Evolutionary conservation across 2,329 filamentous ascomycete species (phyloP).

Genomic region (Sporothrix brunneoviolacea): DNA sequence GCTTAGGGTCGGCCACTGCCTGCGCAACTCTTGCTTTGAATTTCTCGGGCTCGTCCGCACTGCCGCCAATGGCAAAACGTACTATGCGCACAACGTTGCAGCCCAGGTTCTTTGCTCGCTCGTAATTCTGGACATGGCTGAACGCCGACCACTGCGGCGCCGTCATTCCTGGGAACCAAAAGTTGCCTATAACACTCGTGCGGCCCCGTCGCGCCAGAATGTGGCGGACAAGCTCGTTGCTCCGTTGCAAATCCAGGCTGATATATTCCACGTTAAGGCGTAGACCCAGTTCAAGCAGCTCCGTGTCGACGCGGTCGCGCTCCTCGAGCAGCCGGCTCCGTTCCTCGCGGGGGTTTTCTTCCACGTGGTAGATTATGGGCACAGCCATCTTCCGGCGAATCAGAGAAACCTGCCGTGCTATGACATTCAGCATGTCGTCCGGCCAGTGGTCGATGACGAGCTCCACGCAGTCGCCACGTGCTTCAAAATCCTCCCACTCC

Average conservation of each 20-base stretch:
- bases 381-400: constrained; percentile 49
- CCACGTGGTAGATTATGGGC: constrained; percentile 52
- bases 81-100: constrained; percentile 58
- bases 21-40: constrained; percentile 43
- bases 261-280: constrained; percentile 60
- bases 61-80: constrained; percentile 51
- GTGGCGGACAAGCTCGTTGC: constrained; percentile 39
- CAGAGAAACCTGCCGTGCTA: constrained; percentile 50
- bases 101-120: constrained; percentile 46
- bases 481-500: constrained; percentile 48
- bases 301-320: constrained; percentile 41
- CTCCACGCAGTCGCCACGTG: constrained; percentile 53
- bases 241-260: constrained; percentile 55
- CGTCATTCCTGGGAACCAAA: constrained; percentile 38
- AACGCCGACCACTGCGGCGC: constrained; percentile 49
- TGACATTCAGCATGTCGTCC: constrained; percentile 38
- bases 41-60: constrained; percentile 40
- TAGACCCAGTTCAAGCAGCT: constrained; percentile 56
- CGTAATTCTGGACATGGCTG: constrained; percentile 46
- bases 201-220: constrained; percentile 47
- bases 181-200: constrained; percentile 56
- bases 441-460: constrained; percentile 54
- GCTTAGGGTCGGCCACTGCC: constrained; percentile 37
- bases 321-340: constrained; percentile 32
- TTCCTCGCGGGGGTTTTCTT: constrained; percentile 41